phyloP scores from a whole-genome alignment of 164 flowering plant genomes.

The Berberis thunbergii region DNA sequence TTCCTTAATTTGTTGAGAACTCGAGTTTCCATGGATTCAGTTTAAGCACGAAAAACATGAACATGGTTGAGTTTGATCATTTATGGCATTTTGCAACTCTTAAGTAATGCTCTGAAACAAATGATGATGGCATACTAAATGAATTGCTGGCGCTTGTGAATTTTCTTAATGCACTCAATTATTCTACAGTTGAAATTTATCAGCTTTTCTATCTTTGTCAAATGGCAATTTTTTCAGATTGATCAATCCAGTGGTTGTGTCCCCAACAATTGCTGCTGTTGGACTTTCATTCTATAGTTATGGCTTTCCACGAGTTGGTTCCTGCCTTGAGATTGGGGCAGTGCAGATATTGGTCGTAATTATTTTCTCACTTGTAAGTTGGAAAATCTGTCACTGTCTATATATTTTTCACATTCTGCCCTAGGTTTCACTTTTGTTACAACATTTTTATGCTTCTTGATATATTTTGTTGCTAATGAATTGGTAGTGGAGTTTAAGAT shows the following conservation, averaged over 20 bases:
- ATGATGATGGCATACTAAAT: no score
- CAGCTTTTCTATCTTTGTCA: no score
- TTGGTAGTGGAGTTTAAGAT: not conserved
- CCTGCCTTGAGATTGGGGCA: conserved; percentile 89
- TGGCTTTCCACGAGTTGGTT: conserved; percentile 89
- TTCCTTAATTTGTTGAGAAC: no score
- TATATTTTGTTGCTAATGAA: not conserved
- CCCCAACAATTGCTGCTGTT: conserved; percentile 97
- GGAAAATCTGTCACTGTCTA: not conserved
- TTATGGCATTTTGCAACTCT: no score
- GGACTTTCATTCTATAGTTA: conserved; percentile 97
- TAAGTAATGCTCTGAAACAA: no score
- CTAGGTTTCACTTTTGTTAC: not conserved
- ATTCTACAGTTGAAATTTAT: no score
- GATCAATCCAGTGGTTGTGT: conserved; percentile 93
- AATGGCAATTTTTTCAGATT: conserved; percentile 36
- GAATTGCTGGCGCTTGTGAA: no score
- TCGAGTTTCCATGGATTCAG: no score
- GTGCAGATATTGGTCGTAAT: conserved; percentile 81
- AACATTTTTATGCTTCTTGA: not conserved
- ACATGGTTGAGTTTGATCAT: no score
- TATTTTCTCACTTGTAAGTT: conserved; percentile 84
- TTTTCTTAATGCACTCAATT: no score
- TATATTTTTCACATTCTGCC: not conserved
- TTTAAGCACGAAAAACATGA: no score